Percentiles rank a stretch among this genome's conserved stretches.
These are phyloP conservation scores for Phytophthora boehmeriae DNA, from an alignment of 352 stramenopile genomes.

Conservation along the genomic window DNA sequence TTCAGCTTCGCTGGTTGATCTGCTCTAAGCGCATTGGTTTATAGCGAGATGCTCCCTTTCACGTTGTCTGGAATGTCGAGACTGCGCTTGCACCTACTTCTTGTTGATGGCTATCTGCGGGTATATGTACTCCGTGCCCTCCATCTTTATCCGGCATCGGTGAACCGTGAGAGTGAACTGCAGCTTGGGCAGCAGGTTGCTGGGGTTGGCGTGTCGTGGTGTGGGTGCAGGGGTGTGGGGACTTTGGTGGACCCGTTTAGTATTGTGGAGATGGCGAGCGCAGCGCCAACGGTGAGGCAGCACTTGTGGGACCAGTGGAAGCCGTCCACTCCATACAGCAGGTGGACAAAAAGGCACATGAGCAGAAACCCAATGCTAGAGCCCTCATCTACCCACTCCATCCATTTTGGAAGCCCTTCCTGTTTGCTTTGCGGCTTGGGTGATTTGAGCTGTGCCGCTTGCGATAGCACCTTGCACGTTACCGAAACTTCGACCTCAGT, in stretches of 20 bases:
- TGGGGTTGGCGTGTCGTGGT: slow-evolving; percentile 46
- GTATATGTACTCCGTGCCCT: slow-evolving; percentile 73
- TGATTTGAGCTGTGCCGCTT: slow-evolving; percentile 31
- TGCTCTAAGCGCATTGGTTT: no score
- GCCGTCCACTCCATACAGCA: slow-evolving; percentile 82
- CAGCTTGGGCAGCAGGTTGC: slow-evolving; percentile 71
- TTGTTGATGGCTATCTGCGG: slow-evolving; percentile 33
- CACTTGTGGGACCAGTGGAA: slow-evolving; percentile 90
- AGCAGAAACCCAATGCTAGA: slow-evolving; percentile 81
- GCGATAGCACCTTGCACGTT: slow-evolving; percentile 72
- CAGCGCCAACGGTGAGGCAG: slow-evolving; percentile 79
- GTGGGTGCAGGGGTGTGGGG: slow-evolving; percentile 37
- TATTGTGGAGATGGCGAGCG: slow-evolving; percentile 83
- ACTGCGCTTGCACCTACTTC: slow-evolving; percentile 18
- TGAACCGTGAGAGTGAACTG: slow-evolving; percentile 84
- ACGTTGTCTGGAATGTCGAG: neutral
- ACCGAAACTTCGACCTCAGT: slow-evolving; percentile 86
- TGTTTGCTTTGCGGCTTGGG: slow-evolving; percentile 32
- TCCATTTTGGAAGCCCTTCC: slow-evolving; percentile 64
- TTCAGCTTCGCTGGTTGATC: slow-evolving; percentile 8
- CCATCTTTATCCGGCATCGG: slow-evolving; percentile 81
- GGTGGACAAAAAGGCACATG: slow-evolving; percentile 85
- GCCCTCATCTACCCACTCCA: slow-evolving; percentile 79
- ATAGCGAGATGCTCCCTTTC: no score
- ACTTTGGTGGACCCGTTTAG: slow-evolving; percentile 62